Evolutionary conservation across 2,329 filamentous ascomycete species (phyloP).

Genomic region (Aspergillus tanneri): DNA sequence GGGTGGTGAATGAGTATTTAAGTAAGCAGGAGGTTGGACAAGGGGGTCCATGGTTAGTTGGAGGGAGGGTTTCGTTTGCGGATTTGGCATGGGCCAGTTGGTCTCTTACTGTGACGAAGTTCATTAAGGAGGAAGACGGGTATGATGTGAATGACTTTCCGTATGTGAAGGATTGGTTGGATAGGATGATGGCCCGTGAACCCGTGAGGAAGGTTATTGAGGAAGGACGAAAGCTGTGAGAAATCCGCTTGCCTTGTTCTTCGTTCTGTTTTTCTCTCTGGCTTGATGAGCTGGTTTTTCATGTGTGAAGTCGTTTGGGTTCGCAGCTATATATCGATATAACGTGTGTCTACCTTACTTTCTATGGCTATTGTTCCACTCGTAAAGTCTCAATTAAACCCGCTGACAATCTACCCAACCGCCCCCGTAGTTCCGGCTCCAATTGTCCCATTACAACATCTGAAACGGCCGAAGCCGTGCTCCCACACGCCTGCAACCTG

Average conservation of each 20-base stretch:
- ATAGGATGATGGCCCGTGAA: conserved; percentile 13
- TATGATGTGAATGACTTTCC: conserved; percentile 11
- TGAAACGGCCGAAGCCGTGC: background rate
- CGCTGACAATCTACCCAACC: background rate
- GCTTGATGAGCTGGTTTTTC: no score
- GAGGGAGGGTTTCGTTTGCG: conserved; percentile 43
- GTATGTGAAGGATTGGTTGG: conserved; percentile 17
- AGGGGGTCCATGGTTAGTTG: conserved; percentile 37
- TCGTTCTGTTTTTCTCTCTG: no score
- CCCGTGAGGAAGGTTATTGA: conserved; percentile 9
- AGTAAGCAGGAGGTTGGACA: conserved; percentile 21
- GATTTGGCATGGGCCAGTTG: conserved; percentile 44
- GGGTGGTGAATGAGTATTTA: conserved; percentile 44
- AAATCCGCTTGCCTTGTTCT: no score
- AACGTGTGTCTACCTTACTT: background rate
- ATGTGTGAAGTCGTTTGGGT: no score
- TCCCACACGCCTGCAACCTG: background rate
- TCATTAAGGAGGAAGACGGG: conserved; percentile 9
- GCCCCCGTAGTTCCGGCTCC: conserved; percentile 1
- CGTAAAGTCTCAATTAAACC: background rate
- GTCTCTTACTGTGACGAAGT: conserved; percentile 11
- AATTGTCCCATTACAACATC: background rate
- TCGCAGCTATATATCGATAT: no score
- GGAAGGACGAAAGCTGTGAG: no score
- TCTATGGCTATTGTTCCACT: background rate